Base-by-base conservation (phyloP, 352 stramenopile genomes). In the Pythium chondricola region DNA sequence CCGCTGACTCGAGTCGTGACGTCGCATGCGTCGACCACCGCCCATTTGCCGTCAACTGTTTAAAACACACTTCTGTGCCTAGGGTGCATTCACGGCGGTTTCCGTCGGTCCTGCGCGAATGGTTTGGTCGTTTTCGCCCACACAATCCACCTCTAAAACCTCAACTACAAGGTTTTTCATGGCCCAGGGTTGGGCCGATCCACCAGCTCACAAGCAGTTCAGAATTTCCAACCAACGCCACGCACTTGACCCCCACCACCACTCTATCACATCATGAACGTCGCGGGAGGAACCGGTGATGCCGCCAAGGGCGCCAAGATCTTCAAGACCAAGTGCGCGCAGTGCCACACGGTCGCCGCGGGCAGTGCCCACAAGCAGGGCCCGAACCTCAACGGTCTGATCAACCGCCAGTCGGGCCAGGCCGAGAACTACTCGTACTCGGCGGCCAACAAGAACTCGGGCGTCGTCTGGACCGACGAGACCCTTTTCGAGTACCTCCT, bases 401-500 rank as follows among this genome's bases (percentile, higher is more conserved):
- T 98, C 40, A 95, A 95, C 67, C 94, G 96, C 63, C 92, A 97
- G 74, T 98, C 94, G 30, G 97, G 97, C 65, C 85, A 96, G 74
- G 93, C 93, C 25, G 87, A 97, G 17, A 90, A 92, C 58, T 99
- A 98, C 83, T 98, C 93, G 48, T 99, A 99, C 89, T 98, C 94
- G 50, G 77, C 80, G 33, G 96, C 96, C 59, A 99, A 99, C 85
- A 99, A 99, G 90, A 98, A 98, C 76, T 98, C 87, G 61, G 83
- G 83, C 35, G 85, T 99, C 52, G 77, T 72, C 13, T 99, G 96
- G 97, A 95, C 74, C 16, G 95, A 99, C 42, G 89, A 97, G 61
- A 98, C 96, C 37, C 73, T 99, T 17, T 99, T 99, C 65, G 94
- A 98, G 57, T 99, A 99, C 83, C 82, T 99, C 35, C 81, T 98